Evolutionary conservation across 768 basidiomycete genomes (phyloP), one percentile per base, ranked within the genome.

Genomic region (Boletus coccyginus): DNA sequence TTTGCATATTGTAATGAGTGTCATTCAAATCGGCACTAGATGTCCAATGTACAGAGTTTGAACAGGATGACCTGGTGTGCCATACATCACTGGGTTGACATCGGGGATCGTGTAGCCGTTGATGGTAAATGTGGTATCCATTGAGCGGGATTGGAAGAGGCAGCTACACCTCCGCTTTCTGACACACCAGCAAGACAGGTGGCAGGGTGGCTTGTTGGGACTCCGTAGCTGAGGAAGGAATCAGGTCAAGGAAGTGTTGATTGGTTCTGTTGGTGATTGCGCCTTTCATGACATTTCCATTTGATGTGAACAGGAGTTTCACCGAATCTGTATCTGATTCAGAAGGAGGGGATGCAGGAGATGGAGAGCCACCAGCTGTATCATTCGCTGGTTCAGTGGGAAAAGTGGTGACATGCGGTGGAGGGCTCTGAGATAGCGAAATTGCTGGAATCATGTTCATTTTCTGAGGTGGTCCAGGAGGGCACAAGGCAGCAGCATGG

Each of bases 161-260:
- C 41, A 76, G 81, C 55, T 77, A 74, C 24, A 75, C 74, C 52
- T 80, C 81, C 0, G 76, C 74, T 65, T 84, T 82, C 1, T 78
- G 78, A 13, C 80, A 78, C 35, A 67, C 69, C 11, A 78, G 80
- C 1, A 79, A 74, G 10, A 64, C 49, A 8, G 67, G 50, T 50
- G 70, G 51, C 60, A 64, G 43, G 44, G 71, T 31, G 46, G 61
- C 45, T 24, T 59, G 59, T 65, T 69, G 63, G 59, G 58, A 19
- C 31, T 70, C 70, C 19, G 45, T 46, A 16, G 51, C 35, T 3
- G 61, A 53, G 16, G 62, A 50, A 14, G 62, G 38, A 3, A 32
- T 54, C 7, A 35, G 38, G 5, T 70, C 70, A 3, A 54, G 38
- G 31, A 50, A 13, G 24, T 60, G 77, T 19, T 70, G 71, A 33